Evolutionary conservation across 176 grass and related monocot species (phyloP), one percentile per base, ranked within the genome.

Genomic region (Canna indica): DNA sequence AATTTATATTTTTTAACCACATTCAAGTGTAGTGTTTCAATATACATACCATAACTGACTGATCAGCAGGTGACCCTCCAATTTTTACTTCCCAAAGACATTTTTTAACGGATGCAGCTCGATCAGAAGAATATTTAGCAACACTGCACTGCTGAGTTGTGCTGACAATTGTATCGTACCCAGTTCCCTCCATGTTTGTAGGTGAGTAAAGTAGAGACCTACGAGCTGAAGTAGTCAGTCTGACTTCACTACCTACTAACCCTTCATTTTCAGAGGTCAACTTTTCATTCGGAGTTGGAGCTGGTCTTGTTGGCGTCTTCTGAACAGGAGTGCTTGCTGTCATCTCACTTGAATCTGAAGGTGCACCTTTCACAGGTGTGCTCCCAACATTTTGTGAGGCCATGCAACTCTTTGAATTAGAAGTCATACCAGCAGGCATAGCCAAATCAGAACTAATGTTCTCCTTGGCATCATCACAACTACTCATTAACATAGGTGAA

Each of bases 271-370:
- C 78, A 44, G 22, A 62, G 69, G 68, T 33, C 11, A 42, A 68
- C 62, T 99, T 99, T 17, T 80, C 76, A 68, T 77, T 71, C 34
- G 73, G 75, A 78, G 86, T 86, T 6, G 78, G 90, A 75, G 86
- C 60, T 74, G 80, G 66, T 76, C 90, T 85, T 83, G 85, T 82
- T 34, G 95, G 95, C 34, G 80, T 99, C 76, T 79, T 84, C 61
- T 79, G 77, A 70, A 42, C 80, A 30, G 87, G 87, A 41, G 95
- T 99, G 67, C 38, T 67, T 3, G 45, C 38, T 72, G 86, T 79
- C 35, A 83, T 47, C 17, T 58, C 8, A 26, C 67, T 18, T 76
- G 75, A 81, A 36, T 64, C 45, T 63, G 68, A 83, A 56, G 76
- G 78, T 46, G 57, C 68, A 31, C 7, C 70, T 57, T 88, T 80